Evolutionary conservation across 805 yeast genomes (phyloP), one percentile per base, ranked within the genome.

Genomic region (Candida insectorum): DNA sequence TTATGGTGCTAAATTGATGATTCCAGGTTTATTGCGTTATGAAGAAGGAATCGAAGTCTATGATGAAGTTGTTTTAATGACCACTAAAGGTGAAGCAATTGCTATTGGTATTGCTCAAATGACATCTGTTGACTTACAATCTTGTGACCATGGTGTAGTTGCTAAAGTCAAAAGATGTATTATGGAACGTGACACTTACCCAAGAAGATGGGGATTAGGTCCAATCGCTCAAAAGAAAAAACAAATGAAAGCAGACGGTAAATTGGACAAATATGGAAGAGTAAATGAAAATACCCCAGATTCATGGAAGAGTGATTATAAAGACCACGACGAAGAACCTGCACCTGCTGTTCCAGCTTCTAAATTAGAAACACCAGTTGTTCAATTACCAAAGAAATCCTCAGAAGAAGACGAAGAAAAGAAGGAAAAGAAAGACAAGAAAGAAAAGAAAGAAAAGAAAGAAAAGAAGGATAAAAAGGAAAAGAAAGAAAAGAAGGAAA

Each of bases 131-230:
- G 98, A 93, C 60, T 75, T 93, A 52, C 89, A 96, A 42, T 69
- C 93, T 20, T 91, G 97, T 68, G 98, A 93, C 65, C 98, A 93
- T 60, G 98, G 98, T 55, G 88, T 89, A 41, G 98, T 91, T 55
- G 96, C 98, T 48, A 88, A 86, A 73, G 95, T 93, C 56, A 93
- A 93, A 77, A 85, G 98, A 73, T 91, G 97, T 73, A 93, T 93
- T 54, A 93, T 93, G 98, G 98, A 93, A 73, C 83, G 98, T 73
- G 98, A 93, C 64, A 79, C 95, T 33, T 93, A 93, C 66, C 98
- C 98, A 69, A 85, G 98, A 77, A 83, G 97, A 77, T 93, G 98
- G 98, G 98, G 98, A 43, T 71, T 93, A 52, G 98, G 98, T 52
- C 98, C 98, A 52, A 86, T 89, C 60, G 97, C 98, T 41, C 87